Conservation (phyloP, 2,329 filamentous ascomycete genomes). For the Dactylonectria estremocensis region DNA sequence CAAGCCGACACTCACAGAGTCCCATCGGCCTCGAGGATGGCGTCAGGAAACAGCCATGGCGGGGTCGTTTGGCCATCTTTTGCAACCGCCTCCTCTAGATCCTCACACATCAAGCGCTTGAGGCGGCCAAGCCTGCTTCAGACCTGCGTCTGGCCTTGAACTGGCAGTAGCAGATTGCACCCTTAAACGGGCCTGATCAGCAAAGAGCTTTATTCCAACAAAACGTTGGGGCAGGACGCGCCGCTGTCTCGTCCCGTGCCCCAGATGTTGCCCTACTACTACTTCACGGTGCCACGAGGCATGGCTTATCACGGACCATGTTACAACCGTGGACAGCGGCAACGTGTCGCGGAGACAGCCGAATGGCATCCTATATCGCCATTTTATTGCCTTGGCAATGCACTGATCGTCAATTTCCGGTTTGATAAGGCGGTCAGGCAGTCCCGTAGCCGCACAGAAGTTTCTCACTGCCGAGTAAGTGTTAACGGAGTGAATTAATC, state of each 20-base stretch:
- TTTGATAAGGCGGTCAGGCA: conserved; percentile 12
- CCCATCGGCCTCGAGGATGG: conserved; percentile 12
- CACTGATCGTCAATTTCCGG: conserved; percentile 7
- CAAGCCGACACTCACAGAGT: conserved; percentile 10
- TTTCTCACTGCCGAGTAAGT: neutral
- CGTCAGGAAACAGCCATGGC: conserved; percentile 7
- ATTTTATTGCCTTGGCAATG: conserved; percentile 11
- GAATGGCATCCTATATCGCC: conserved; percentile 20
- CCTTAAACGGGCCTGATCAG: conserved; percentile 27
- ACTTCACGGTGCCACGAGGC: conserved; percentile 7
- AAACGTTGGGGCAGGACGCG: conserved; percentile 22
- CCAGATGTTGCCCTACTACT: conserved; percentile 14
- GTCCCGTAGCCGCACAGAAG: neutral
- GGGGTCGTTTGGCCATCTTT: conserved; percentile 5
- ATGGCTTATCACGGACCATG: conserved; percentile 4
- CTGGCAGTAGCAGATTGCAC: conserved; percentile 27
- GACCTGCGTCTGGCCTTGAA: conserved; percentile 25
- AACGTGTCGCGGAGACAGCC: conserved; percentile 16
- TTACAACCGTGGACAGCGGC: neutral
- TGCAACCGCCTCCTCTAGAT: conserved; percentile 8
- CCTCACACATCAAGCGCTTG: conserved; percentile 17
- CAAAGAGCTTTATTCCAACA: conserved; percentile 31
- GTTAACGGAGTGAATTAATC: neutral
- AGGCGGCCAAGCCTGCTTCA: conserved; percentile 22
- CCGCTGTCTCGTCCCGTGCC: conserved; percentile 16